Evolutionary conservation across 2,329 filamentous ascomycete species (phyloP).

Genomic region (Lasiodiplodia citricola): DNA sequence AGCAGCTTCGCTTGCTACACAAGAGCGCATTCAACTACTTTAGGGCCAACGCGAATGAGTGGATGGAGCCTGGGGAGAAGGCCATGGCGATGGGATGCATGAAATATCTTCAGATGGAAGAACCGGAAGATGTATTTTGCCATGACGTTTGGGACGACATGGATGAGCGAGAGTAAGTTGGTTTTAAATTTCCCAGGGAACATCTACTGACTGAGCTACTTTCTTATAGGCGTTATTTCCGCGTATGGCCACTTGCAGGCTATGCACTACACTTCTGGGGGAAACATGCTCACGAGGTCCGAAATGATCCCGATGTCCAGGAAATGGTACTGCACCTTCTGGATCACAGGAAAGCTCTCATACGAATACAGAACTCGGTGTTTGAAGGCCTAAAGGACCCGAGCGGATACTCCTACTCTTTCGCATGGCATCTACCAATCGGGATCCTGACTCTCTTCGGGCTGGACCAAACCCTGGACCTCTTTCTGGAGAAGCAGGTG

Average conservation of each 20-base stretch:
- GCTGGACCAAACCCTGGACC: background rate
- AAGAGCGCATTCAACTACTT: background rate
- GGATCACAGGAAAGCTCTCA: background rate
- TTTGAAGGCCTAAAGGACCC: background rate
- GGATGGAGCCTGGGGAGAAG: background rate
- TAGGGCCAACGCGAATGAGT: background rate
- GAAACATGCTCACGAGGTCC: background rate
- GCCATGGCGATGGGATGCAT: background rate
- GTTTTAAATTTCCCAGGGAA: background rate
- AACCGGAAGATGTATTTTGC: background rate
- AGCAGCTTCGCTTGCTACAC: background rate
- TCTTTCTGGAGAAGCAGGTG: background rate
- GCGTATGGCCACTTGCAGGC: background rate
- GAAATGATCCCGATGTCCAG: background rate
- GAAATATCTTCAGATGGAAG: background rate
- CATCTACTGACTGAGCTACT: background rate
- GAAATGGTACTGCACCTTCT: background rate
- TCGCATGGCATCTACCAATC: background rate
- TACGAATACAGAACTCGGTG: background rate
- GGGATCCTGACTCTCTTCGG: background rate
- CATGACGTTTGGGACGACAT: background rate
- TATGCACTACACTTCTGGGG: background rate
- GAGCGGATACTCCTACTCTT: background rate
- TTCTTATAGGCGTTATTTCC: background rate
- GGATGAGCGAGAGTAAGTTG: background rate